phyloP scores from a whole-genome alignment of 2,329 filamentous ascomycete genomes.

The Metarhizium brunneum region DNA sequence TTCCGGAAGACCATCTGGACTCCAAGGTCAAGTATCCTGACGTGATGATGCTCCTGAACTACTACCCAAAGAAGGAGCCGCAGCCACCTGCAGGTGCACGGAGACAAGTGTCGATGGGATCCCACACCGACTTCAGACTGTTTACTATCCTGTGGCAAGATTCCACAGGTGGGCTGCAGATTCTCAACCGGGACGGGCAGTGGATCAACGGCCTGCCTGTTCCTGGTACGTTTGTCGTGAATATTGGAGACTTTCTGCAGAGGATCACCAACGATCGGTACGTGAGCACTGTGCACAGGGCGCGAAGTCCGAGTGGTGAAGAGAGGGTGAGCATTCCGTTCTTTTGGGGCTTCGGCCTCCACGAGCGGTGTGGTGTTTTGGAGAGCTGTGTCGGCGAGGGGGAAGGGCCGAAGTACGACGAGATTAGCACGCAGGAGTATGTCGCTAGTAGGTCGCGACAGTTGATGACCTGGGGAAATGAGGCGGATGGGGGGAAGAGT shows the following conservation, averaged over 20 bases:
- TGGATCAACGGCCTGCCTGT: conserved; percentile 33
- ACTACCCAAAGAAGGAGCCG: conserved; percentile 20
- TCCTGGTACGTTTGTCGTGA: conserved; percentile 35
- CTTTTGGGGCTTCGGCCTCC: conserved; percentile 32
- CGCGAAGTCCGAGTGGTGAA: conserved; percentile 27
- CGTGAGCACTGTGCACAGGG: conserved; percentile 38
- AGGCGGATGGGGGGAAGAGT: background rate
- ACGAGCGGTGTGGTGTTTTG: conserved; percentile 30
- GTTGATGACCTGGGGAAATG: background rate
- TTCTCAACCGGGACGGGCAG: conserved; percentile 26
- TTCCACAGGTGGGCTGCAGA: conserved; percentile 30
- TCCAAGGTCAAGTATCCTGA: conserved; percentile 42
- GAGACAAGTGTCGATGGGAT: conserved; percentile 30
- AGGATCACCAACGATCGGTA: conserved; percentile 40
- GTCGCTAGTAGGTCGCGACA: background rate
- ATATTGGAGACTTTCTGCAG: conserved; percentile 41
- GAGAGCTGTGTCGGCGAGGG: conserved; percentile 25
- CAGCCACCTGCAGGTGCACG: conserved; percentile 1
- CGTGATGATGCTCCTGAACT: conserved; percentile 30
- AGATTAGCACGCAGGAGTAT: conserved; percentile 17
- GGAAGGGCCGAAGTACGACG: conserved; percentile 24
- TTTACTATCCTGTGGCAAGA: conserved; percentile 40
- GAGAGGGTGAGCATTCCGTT: conserved; percentile 36
- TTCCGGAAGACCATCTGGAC: conserved; percentile 47
- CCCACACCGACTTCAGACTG: conserved; percentile 43